phyloP scores from a whole-genome alignment of 805 yeast genomes.

The Pichia thaimueangensis region DNA sequence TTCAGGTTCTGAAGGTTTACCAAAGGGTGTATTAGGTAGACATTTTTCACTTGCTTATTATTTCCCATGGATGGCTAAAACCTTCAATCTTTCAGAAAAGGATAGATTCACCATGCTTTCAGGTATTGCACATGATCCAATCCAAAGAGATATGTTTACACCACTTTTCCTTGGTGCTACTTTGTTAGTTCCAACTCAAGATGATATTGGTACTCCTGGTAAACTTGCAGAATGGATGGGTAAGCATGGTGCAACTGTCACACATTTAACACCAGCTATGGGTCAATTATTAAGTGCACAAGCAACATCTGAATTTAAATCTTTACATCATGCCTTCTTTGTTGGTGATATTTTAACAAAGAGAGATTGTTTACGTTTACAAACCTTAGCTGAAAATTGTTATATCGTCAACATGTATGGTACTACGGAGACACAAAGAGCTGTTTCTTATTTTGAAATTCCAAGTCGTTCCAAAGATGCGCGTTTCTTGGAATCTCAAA shows the following conservation, averaged over 20 bases:
- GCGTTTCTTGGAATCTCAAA: constrained; percentile 69
- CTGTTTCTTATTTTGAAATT: constrained; percentile 91
- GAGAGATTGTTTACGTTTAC: constrained; percentile 91
- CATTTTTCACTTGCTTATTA: constrained; percentile 95
- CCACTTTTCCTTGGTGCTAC: constrained; percentile 95
- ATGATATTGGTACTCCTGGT: constrained; percentile 98
- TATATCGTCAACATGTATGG: constrained; percentile 97
- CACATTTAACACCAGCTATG: constrained; percentile 99
- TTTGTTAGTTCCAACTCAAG: constrained; percentile 87
- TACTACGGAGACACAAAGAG: constrained; percentile 97
- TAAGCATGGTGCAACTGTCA: constrained; percentile 83
- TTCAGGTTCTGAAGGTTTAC: constrained; percentile 96
- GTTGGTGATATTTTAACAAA: constrained; percentile 97
- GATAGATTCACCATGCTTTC: constrained; percentile 96
- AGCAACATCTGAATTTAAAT: constrained; percentile 80
- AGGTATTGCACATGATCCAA: constrained; percentile 99
- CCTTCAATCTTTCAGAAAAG: constrained; percentile 65
- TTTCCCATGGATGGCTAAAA: constrained; percentile 97
- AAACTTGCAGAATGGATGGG: constrained; percentile 97
- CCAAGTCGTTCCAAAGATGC: constrained; percentile 65
- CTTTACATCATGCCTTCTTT: constrained; percentile 91
- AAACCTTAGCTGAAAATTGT: constrained; percentile 85
- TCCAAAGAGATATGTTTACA: constrained; percentile 98
- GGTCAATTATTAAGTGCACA: constrained; percentile 96
- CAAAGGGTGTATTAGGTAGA: constrained; percentile 98